Percentiles rank a stretch among this genome's conserved stretches.
Evolutionary conservation across 2,329 filamentous ascomycete genomes (phyloP).

Genomic region (Monosporascus sp.): DNA sequence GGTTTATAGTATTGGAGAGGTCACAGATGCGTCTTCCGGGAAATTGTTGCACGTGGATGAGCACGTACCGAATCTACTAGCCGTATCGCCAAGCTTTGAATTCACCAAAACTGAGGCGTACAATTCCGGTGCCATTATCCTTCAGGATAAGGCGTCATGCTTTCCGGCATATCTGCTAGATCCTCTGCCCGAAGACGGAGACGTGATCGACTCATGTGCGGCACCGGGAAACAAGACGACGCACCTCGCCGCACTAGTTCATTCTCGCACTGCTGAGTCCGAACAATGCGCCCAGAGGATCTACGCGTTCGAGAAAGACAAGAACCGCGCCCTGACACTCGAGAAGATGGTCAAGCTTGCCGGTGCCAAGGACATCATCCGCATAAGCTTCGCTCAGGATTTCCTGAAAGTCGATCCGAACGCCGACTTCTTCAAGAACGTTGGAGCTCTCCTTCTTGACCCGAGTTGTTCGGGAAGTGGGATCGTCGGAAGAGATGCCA

Average conservation of each 20-base stretch:
- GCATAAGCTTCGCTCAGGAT: slow-evolving; percentile 69
- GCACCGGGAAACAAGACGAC: slow-evolving; percentile 98
- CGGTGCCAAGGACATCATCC: slow-evolving; percentile 61
- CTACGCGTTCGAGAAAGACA: slow-evolving; percentile 76
- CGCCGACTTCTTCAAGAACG: slow-evolving; percentile 56
- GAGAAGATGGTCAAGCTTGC: slow-evolving; percentile 80
- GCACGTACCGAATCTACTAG: slow-evolving; percentile 78
- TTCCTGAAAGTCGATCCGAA: slow-evolving; percentile 72
- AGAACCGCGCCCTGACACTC: slow-evolving; percentile 65
- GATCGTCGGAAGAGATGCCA: slow-evolving; percentile 82
- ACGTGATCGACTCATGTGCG: slow-evolving; percentile 87
- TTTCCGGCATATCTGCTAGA: slow-evolving; percentile 89
- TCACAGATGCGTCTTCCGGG: slow-evolving; percentile 37
- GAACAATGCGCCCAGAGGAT: slow-evolving; percentile 42
- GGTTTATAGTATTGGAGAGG: slow-evolving; percentile 50
- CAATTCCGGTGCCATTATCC: slow-evolving; percentile 68
- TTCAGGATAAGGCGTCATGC: slow-evolving; percentile 96
- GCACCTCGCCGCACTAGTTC: slow-evolving; percentile 75
- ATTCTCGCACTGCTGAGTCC: slow-evolving; percentile 33
- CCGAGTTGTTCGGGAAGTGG: slow-evolving; percentile 95
- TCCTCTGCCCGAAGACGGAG: slow-evolving; percentile 59
- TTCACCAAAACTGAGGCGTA: slow-evolving; percentile 72
- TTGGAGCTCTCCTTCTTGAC: slow-evolving; percentile 80
- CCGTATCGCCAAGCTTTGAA: slow-evolving; percentile 66
- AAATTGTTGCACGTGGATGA: slow-evolving; percentile 67